phyloP scores from a whole-genome alignment of 495 filamentous ascomycete species.

The Entonaema liquescens region DNA sequence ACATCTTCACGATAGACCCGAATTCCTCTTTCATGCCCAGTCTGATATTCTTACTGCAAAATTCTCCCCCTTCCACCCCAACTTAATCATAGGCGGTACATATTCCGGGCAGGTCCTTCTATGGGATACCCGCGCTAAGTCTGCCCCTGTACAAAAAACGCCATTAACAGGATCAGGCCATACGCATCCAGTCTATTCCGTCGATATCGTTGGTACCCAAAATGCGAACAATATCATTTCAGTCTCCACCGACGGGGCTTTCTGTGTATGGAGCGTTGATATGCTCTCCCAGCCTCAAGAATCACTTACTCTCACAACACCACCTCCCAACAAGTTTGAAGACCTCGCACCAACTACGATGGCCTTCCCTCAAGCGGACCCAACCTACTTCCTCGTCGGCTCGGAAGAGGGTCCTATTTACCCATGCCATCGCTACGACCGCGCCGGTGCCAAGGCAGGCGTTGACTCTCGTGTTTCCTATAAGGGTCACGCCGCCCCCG shows the following conservation, averaged over 20 bases:
- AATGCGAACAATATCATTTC: slow-evolving; percentile 99
- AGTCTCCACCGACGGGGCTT: slow-evolving; percentile 92
- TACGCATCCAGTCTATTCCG: slow-evolving; percentile 93
- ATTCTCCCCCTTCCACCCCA: slow-evolving; percentile 97
- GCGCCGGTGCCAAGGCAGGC: slow-evolving; percentile 94
- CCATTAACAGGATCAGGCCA: slow-evolving; percentile 92
- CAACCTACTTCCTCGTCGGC: slow-evolving; percentile 95
- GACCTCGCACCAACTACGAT: slow-evolving; percentile 96
- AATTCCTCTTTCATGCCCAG: slow-evolving; percentile 95
- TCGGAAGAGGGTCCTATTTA: slow-evolving; percentile 96
- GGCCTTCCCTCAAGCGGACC: slow-evolving; percentile 94
- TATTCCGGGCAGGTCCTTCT: slow-evolving; percentile 97
- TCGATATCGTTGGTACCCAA: slow-evolving; percentile 96
- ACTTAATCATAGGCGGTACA: slow-evolving; percentile 90
- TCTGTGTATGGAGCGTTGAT: slow-evolving; percentile 96
- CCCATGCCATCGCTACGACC: slow-evolving; percentile 95
- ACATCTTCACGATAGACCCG: slow-evolving; percentile 89
- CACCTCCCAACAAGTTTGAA: slow-evolving; percentile 89
- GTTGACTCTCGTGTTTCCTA: slow-evolving; percentile 88
- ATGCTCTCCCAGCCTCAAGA: slow-evolving; percentile 97
- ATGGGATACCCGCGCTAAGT: slow-evolving; percentile 94
- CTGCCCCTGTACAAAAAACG: slow-evolving; percentile 92
- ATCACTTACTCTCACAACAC: slow-evolving; percentile 82
- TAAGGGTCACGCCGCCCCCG: slow-evolving; percentile 86
- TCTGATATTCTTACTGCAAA: slow-evolving; percentile 95